These are phyloP conservation scores for Podaxis mareebaensis DNA, from an alignment of 768 basidiomycete genomes.

Conservation along the genomic window DNA sequence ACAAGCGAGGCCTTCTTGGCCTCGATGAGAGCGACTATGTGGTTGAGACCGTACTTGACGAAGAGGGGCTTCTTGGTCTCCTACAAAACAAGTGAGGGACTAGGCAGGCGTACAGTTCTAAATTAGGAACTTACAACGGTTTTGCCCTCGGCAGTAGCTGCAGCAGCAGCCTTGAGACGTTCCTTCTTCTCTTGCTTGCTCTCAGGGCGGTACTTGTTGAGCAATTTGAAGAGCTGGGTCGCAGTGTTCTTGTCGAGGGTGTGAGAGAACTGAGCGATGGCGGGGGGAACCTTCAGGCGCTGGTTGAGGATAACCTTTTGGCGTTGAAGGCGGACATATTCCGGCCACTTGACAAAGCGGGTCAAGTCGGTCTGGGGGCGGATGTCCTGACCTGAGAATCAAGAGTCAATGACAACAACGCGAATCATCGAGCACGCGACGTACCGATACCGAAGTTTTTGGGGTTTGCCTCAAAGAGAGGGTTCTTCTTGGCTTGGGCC, in stretches of 20 bases:
- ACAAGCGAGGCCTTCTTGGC: constrained; percentile 97
- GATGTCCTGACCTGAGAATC: constrained; percentile 82
- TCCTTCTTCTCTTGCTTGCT: constrained; percentile 97
- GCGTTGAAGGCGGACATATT: constrained; percentile 96
- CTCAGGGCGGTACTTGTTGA: constrained; percentile 97
- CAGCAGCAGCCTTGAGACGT: constrained; percentile 78
- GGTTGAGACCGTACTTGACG: constrained; percentile 97
- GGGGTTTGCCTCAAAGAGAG: constrained; percentile 87
- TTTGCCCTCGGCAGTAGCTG: constrained; percentile 80
- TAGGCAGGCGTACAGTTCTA: neutral
- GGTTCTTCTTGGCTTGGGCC: constrained; percentile 85
- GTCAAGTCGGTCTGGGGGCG: constrained; percentile 88
- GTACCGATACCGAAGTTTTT: constrained; percentile 96
- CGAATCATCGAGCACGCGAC: constrained; percentile 23
- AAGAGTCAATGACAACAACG: neutral
- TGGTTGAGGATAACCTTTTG: constrained; percentile 98
- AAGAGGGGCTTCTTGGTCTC: constrained; percentile 94
- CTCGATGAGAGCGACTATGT: constrained; percentile 92
- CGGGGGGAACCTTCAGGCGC: constrained; percentile 96
- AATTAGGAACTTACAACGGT: neutral
- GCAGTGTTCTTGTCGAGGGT: constrained; percentile 99
- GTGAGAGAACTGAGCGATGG: constrained; percentile 96
- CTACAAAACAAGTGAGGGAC: constrained; percentile 29
- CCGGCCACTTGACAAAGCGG: constrained; percentile 99
- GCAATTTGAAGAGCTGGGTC: constrained; percentile 94